phyloP scores from a whole-genome alignment of 2,329 filamentous ascomycete species.

The Cercospora janseana region DNA sequence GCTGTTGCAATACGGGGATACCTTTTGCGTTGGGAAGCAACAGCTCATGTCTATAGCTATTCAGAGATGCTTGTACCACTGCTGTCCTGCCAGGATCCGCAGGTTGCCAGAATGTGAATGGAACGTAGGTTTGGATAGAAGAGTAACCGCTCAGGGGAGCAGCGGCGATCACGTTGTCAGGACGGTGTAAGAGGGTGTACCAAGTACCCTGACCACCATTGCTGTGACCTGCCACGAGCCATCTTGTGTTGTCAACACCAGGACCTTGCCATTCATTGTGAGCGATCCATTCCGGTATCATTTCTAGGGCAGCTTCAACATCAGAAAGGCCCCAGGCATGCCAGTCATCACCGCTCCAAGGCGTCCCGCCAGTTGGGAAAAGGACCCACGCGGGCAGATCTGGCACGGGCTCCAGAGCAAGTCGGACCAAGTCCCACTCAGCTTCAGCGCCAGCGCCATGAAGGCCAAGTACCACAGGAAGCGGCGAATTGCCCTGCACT shows the following conservation, averaged over 20 bases:
- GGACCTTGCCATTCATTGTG: slow-evolving; percentile 50
- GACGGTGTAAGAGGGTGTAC: slow-evolving; percentile 56
- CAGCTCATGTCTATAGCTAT: slow-evolving; percentile 56
- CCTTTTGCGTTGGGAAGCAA: slow-evolving; percentile 52
- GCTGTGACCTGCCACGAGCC: slow-evolving; percentile 58
- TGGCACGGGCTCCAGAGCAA: slow-evolving; percentile 50
- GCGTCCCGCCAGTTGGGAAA: slow-evolving; percentile 56
- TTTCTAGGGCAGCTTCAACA: slow-evolving; percentile 52
- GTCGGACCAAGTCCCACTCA: slow-evolving; percentile 47
- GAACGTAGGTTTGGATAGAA: slow-evolving; percentile 59
- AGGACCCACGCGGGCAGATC: slow-evolving; percentile 57
- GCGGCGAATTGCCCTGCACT: slow-evolving; percentile 25
- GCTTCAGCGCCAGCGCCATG: slow-evolving; percentile 60
- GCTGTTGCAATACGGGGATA: slow-evolving; percentile 57
- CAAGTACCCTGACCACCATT: slow-evolving; percentile 61
- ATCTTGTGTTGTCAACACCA: slow-evolving; percentile 46
- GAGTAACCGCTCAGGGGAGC: slow-evolving; percentile 59
- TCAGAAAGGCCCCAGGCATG: slow-evolving; percentile 59
- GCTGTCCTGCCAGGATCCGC: slow-evolving; percentile 52
- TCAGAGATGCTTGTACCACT: slow-evolving; percentile 50
- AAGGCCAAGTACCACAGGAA: slow-evolving; percentile 53
- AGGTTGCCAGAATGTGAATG: slow-evolving; percentile 56
- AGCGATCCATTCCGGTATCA: slow-evolving; percentile 53
- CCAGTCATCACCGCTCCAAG: slow-evolving; percentile 63
- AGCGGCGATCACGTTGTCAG: slow-evolving; percentile 57